Percentiles rank a stretch among this genome's conserved stretches.
These are phyloP conservation scores for Diaporthe capsici DNA, from an alignment of 2,329 filamentous ascomycete species.

Conservation along the genomic window DNA sequence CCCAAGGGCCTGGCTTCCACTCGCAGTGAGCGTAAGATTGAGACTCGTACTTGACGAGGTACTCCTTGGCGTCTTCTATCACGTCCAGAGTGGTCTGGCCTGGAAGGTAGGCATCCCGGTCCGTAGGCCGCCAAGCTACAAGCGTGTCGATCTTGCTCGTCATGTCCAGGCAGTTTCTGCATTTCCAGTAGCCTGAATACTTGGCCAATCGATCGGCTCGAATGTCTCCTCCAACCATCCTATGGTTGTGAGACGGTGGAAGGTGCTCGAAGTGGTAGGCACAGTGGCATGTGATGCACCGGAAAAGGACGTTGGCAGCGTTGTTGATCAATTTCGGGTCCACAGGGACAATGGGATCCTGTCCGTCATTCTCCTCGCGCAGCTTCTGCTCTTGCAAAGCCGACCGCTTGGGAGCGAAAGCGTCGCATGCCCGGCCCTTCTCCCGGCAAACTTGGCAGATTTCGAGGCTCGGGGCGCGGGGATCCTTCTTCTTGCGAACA, in stretches of 20 bases:
- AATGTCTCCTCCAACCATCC: conserved; percentile 59
- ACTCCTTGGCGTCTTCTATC: conserved; percentile 87
- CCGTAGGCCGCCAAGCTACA: conserved; percentile 87
- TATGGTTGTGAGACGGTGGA: conserved; percentile 61
- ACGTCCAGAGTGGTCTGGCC: conserved; percentile 69
- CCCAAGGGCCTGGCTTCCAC: conserved; percentile 93
- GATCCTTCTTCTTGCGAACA: conserved; percentile 76
- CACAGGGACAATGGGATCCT: conserved; percentile 81
- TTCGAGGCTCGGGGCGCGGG: conserved; percentile 76
- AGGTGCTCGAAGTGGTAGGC: conserved; percentile 90
- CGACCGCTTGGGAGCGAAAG: conserved; percentile 82
- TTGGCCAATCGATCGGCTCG: conserved; percentile 76
- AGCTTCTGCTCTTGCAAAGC: conserved; percentile 87
- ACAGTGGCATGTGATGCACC: conserved; percentile 82
- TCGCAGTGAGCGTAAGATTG: conserved; percentile 85
- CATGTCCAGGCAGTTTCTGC: conserved; percentile 79
- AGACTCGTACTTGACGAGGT: conserved; percentile 89
- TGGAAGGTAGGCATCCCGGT: conserved; percentile 68
- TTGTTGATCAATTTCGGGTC: conserved; percentile 79
- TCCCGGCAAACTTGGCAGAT: conserved; percentile 79
- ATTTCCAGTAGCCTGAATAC: conserved; percentile 83
- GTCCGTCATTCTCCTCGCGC: conserved; percentile 81
- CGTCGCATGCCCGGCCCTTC: conserved; percentile 76
- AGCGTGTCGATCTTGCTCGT: conserved; percentile 80
- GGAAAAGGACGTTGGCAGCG: conserved; percentile 81